Conservation (phyloP, 2,329 filamentous ascomycete species). For the Orbilia blumenaviensis region DNA sequence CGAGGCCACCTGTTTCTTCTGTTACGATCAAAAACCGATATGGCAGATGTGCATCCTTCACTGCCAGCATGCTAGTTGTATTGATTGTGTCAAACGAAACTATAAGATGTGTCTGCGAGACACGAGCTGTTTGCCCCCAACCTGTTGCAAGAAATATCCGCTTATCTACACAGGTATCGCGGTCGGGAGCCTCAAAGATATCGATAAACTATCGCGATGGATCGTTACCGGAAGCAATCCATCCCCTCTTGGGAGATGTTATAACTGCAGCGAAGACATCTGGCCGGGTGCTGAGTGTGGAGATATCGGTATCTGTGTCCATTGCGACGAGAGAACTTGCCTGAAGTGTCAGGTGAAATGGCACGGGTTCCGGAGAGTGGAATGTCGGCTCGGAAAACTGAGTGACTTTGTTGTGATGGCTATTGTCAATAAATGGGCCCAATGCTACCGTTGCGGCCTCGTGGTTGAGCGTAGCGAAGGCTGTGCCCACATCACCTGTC, state of each 20-base stretch:
- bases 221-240: conserved; percentile 8
- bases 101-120: conserved; percentile 40
- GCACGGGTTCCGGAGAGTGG: conserved; percentile 28
- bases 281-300: conserved; percentile 2
- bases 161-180: conserved; percentile 27
- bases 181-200: background rate
- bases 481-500: conserved; percentile 57
- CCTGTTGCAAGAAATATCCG: conserved; percentile 26
- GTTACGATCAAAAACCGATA: conserved; percentile 20
- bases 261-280: conserved; percentile 17
- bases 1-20: conserved; percentile 32
- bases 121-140: conserved; percentile 28
- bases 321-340: conserved; percentile 27
- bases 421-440: conserved; percentile 54
- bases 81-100: conserved; percentile 24
- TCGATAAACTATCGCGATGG: conserved; percentile 29
- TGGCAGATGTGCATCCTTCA: conserved; percentile 37
- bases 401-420: background rate
- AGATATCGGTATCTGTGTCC: conserved; percentile 25
- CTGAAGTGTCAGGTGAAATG: conserved; percentile 14
- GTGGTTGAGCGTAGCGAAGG: conserved; percentile 56
- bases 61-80: conserved; percentile 27
- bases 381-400: conserved; percentile 14
- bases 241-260: conserved; percentile 10
- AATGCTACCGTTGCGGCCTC: conserved; percentile 56